These are phyloP conservation scores for Geotrichum carabidarum DNA, from an alignment of 1,139 yeast species.

Conservation along the genomic window DNA sequence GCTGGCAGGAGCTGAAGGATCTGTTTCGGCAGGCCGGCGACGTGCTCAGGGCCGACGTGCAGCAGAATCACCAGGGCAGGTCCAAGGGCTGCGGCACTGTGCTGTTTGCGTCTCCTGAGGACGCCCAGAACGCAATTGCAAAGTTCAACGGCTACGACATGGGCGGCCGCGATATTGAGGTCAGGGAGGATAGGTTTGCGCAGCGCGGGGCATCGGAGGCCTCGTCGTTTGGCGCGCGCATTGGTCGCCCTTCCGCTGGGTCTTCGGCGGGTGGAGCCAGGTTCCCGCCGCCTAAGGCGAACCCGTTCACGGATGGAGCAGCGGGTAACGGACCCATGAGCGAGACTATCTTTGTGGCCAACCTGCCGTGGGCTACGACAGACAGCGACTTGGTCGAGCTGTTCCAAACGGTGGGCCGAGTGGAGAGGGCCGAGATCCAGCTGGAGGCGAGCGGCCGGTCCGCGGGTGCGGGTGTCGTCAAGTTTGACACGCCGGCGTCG, in stretches of 20 bases:
- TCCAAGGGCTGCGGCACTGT: slow-evolving; percentile 89
- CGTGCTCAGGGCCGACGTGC: slow-evolving; percentile 76
- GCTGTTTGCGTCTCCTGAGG: slow-evolving; percentile 77
- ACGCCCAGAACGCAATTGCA: slow-evolving; percentile 86
- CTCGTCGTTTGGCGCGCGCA: slow-evolving; percentile 38
- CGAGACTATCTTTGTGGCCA: slow-evolving; percentile 62
- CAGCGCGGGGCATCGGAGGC: slow-evolving; percentile 56
- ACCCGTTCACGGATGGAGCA: slow-evolving; percentile 60
- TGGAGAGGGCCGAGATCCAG: slow-evolving; percentile 72
- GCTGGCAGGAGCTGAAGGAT: slow-evolving; percentile 84
- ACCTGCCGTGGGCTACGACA: slow-evolving; percentile 85
- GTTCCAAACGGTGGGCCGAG: slow-evolving; percentile 79
- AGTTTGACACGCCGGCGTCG: slow-evolving; percentile 60
- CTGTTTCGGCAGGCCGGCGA: slow-evolving; percentile 72
- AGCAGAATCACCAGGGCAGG: slow-evolving; percentile 62
- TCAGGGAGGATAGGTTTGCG: slow-evolving; percentile 43
- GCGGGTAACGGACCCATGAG: slow-evolving; percentile 59
- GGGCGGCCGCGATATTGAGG: slow-evolving; percentile 84
- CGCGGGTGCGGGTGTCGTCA: slow-evolving; percentile 78
- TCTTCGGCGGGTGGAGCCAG: slow-evolving; percentile 17
- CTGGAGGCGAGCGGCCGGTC: slow-evolving; percentile 62
- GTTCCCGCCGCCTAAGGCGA: slow-evolving; percentile 26
- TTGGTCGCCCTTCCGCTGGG: neutral
- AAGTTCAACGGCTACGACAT: slow-evolving; percentile 90
- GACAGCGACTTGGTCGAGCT: slow-evolving; percentile 79